These are phyloP conservation scores for Podospora conica DNA, from an alignment of 495 filamentous ascomycete species.

Conservation along the genomic window DNA sequence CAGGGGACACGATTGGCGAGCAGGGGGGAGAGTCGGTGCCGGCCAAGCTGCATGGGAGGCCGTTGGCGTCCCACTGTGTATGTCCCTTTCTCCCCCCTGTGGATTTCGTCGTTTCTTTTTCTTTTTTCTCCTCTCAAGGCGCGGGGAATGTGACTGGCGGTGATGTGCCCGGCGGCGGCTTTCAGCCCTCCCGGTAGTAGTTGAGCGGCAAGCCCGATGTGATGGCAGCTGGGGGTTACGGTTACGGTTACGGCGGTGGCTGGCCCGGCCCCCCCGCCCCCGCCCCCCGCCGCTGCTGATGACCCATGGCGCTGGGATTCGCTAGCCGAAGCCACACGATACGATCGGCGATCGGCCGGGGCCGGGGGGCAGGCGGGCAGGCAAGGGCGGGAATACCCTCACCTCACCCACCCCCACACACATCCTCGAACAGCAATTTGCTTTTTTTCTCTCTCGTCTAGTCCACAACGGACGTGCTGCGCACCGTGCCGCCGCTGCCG, in stretches of 20 bases:
- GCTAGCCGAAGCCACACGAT: not conserved
- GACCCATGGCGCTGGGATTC: not conserved
- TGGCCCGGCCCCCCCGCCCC: not conserved
- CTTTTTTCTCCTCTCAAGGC: not conserved
- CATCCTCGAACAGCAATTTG: not conserved
- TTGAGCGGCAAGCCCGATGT: too few relatives aligned
- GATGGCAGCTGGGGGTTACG: too few relatives aligned
- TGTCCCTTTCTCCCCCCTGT: too few relatives aligned
- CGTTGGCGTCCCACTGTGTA: too few relatives aligned
- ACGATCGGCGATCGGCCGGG: not conserved
- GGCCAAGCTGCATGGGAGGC: not conserved
- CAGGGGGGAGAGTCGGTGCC: not conserved
- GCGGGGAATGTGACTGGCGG: not conserved
- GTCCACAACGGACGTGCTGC: too few relatives aligned
- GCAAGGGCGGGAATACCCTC: not conserved
- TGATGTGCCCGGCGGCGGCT: not conserved
- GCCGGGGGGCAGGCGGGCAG: too few relatives aligned
- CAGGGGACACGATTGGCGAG: not conserved
- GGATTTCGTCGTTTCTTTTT: not conserved
- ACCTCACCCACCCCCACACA: not conserved
- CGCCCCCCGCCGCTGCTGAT: not conserved
- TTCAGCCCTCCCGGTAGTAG: not conserved
- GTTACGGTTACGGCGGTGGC: not conserved
- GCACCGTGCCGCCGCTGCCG: not conserved
- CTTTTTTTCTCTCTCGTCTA: not conserved